These are phyloP conservation scores for Schrenkiella parvula DNA, from an alignment of 345 rosid genomes.

Conservation along the genomic window DNA sequence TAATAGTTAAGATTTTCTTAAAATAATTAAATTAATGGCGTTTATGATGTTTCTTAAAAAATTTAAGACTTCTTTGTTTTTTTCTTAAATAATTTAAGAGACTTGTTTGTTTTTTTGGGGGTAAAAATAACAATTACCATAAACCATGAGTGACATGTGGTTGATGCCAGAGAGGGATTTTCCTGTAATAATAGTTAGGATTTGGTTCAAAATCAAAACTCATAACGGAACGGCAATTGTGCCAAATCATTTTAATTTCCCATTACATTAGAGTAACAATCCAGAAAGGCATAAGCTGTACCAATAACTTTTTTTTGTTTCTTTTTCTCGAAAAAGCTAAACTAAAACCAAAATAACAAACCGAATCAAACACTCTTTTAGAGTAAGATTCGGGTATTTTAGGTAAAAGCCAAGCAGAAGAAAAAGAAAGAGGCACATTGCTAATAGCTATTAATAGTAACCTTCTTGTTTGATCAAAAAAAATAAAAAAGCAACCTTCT, in stretches of 20 bases:
- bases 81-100: not conserved
- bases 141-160: conserved; percentile 3
- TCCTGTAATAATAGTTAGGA: not conserved
- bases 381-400: not conserved
- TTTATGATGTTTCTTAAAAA: not conserved
- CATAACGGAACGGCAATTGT: not conserved
- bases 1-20: not conserved
- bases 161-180: not conserved
- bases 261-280: not conserved
- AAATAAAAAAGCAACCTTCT: too few species aligned
- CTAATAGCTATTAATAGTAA: not conserved
- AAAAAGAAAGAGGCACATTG: not conserved
- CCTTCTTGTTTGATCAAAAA: too few species aligned
- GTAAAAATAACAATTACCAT: not conserved
- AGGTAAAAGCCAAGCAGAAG: not conserved
- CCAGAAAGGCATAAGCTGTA: not conserved
- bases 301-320: not conserved
- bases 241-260: not conserved
- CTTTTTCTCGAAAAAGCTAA: not conserved
- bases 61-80: not conserved
- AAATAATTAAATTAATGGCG: not conserved
- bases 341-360: not conserved
- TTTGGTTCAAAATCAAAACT: not conserved
- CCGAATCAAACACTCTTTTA: not conserved
- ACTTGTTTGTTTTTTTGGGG: not conserved